Percentiles rank a stretch among this genome's conserved stretches.
phyloP scores from a whole-genome alignment of 495 filamentous ascomycete genomes.

The Aspergillus affinis region DNA sequence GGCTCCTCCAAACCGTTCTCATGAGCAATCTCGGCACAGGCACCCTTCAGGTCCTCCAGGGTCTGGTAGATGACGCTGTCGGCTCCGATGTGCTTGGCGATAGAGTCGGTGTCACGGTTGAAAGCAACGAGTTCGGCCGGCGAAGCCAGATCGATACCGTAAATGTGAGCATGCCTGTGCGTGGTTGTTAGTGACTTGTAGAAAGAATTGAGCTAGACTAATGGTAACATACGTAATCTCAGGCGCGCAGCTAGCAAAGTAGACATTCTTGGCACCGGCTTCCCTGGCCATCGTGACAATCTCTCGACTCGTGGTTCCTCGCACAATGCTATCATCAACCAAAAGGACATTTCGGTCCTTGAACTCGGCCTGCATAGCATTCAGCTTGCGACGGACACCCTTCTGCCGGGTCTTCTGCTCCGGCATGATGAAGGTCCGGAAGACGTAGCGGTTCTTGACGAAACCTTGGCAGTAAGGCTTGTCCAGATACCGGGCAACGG shows the following conservation, averaged over 20 bases:
- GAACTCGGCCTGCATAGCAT: conserved; percentile 86
- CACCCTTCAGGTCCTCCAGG: conserved; percentile 76
- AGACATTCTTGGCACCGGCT: conserved; percentile 85
- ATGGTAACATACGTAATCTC: conserved; percentile 62
- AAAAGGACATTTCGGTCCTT: conserved; percentile 78
- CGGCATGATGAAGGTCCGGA: conserved; percentile 95
- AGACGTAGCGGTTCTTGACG: conserved; percentile 95
- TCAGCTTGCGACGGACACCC: conserved; percentile 59
- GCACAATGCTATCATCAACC: conserved; percentile 91
- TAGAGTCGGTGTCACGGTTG: conserved; percentile 63
- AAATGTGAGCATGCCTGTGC: conserved; percentile 62
- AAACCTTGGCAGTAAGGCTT: conserved; percentile 84
- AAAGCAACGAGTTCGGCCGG: conserved; percentile 83
- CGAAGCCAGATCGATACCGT: conserved; percentile 89
- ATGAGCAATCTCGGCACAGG: conserved; percentile 68
- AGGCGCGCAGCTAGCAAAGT: conserved; percentile 85
- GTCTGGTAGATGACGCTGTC: conserved; percentile 90
- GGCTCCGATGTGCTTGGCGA: conserved; percentile 83
- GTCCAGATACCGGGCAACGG: conserved; percentile 71
- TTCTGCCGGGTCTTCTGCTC: conserved; percentile 80
- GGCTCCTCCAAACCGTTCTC: conserved; percentile 53
- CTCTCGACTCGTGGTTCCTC: conserved; percentile 87
- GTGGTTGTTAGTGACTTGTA: conserved; percentile 21
- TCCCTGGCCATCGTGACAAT: conserved; percentile 94
- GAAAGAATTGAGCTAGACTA: neutral